phyloP scores from a whole-genome alignment of 768 basidiomycete genomes.

The Tylopilus vinaceipallidus region DNA sequence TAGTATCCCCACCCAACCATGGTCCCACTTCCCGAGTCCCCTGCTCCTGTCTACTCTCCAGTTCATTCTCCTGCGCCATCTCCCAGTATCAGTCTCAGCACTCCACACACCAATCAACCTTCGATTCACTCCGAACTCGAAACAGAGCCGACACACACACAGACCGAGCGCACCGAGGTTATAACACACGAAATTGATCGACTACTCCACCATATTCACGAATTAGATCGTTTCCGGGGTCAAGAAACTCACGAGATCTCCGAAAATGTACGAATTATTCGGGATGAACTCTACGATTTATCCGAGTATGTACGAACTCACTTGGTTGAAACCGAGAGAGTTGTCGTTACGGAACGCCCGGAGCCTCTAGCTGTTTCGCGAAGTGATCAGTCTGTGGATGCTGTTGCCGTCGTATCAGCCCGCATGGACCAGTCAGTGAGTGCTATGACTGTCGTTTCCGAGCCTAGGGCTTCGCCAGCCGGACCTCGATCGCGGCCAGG shows the following conservation, averaged over 20 bases:
- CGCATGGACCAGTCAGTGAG: slow-evolving; percentile 46
- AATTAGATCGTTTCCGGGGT: slow-evolving; percentile 61
- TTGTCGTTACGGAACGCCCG: slow-evolving; percentile 13
- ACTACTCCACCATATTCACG: slow-evolving; percentile 54
- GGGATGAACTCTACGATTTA: slow-evolving; percentile 65
- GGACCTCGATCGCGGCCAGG: slow-evolving; percentile 25
- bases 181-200: slow-evolving; percentile 52
- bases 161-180: slow-evolving; percentile 39
- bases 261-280: slow-evolving; percentile 66
- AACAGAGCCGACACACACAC: slow-evolving; percentile 41
- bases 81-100: slow-evolving; percentile 48
- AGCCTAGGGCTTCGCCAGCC: slow-evolving; percentile 25
- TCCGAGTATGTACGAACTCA: slow-evolving; percentile 51
- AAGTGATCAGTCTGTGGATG: slow-evolving; percentile 46
- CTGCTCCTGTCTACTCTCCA: slow-evolving; percentile 30
- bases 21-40: slow-evolving; percentile 24
- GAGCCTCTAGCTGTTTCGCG: slow-evolving; percentile 16
- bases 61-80: slow-evolving; percentile 41
- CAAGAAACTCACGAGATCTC: slow-evolving; percentile 63
- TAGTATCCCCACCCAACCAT: slow-evolving; percentile 34
- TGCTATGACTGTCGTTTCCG: slow-evolving; percentile 40
- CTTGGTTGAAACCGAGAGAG: slow-evolving; percentile 22
- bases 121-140: slow-evolving; percentile 47
- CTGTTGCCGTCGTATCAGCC: slow-evolving; percentile 38
- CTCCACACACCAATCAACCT: slow-evolving; percentile 46